phyloP scores from a whole-genome alignment of 306 rosid genomes.

The Cucumis sativus region Cucumber_9930_V3 NC_026656.2:1412501-1413000 shows the following conservation, averaged over 20 bases:
- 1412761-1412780: background rate
- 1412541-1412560: constrained; percentile 64
- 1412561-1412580: constrained; percentile 45
- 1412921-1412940: background rate
- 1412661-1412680: background rate
- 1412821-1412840: background rate
- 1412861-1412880: background rate
- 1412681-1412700: background rate
- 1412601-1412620: constrained; percentile 23
- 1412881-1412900: background rate
- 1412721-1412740: background rate
- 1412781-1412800: background rate
- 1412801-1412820: background rate
- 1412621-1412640: background rate
- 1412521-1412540: constrained; percentile 72
- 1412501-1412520: constrained; percentile 57
- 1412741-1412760: background rate
- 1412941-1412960: background rate
- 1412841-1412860: background rate
- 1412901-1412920: background rate
- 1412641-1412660: background rate
- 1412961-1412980: background rate
- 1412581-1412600: constrained; percentile 62
- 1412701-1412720: background rate
- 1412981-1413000: background rate